Evolutionary conservation across 305 asterid genomes (phyloP).

Genomic region (Solanum aculeatissimum): DNA sequence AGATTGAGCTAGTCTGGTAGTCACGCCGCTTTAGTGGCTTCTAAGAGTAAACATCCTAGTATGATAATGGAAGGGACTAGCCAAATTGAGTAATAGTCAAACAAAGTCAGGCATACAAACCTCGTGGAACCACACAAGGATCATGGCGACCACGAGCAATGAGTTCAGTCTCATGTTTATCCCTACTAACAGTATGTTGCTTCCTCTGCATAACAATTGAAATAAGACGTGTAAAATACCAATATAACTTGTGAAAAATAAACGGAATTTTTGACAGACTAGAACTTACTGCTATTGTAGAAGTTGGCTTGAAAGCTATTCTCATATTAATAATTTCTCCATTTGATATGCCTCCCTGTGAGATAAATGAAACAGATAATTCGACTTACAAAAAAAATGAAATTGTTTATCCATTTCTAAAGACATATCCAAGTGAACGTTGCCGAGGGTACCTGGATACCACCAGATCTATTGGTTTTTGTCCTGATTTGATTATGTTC

Average conservation of each 20-base stretch:
- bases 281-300: constrained; percentile 70
- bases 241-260: not conserved
- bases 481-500: constrained; percentile 63
- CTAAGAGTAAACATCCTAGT: not conserved
- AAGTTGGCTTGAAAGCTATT: constrained; percentile 84
- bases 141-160: constrained; percentile 94
- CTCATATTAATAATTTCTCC: constrained; percentile 89
- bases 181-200: constrained; percentile 84
- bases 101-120: constrained; percentile 17
- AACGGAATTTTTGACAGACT: not conserved
- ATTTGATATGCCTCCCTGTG: constrained; percentile 91
- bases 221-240: not conserved
- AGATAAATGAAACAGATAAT: constrained; percentile 10
- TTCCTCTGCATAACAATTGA: constrained; percentile 45
- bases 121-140: constrained; percentile 94
- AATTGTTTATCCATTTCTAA: not conserved
- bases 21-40: not conserved
- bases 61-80: not conserved
- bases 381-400: not conserved
- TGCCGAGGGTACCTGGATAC: constrained; percentile 56
- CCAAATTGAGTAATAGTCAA: not conserved
- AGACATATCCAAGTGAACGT: not conserved
- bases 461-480: constrained; percentile 85
- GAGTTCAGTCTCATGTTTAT: constrained; percentile 72
- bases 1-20: not conserved